These are phyloP conservation scores for Crinitomyces ghanaensis DNA, from an alignment of 805 yeast genomes.

Conservation along the genomic window DNA sequence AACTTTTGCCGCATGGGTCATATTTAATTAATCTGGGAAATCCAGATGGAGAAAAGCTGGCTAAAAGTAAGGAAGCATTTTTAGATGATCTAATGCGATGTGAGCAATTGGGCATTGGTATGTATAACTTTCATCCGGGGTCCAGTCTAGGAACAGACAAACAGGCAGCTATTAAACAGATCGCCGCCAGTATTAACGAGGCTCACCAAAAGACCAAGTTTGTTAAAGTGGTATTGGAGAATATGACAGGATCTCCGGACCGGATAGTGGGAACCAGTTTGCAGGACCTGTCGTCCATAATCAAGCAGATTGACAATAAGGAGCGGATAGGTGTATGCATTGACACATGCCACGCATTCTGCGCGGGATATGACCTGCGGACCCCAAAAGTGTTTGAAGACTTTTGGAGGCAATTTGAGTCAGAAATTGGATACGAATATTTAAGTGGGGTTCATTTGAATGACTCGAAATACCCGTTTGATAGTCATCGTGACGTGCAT, in stretches of 20 bases:
- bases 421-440: conserved; percentile 60
- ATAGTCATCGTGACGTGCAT: conserved; percentile 83
- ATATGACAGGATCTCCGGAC: conserved; percentile 95
- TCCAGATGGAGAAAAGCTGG: conserved; percentile 71
- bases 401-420: conserved; percentile 73
- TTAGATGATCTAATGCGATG: conserved; percentile 82
- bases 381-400: conserved; percentile 41
- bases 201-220: conserved; percentile 64
- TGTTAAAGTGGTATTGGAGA: conserved; percentile 85
- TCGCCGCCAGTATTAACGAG: conserved; percentile 70
- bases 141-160: conserved; percentile 70
- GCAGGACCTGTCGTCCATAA: conserved; percentile 65
- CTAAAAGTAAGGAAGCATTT: conserved; percentile 64
- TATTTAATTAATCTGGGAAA: conserved; percentile 88
- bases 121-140: conserved; percentile 84
- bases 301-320: conserved; percentile 69
- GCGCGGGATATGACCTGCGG: conserved; percentile 89
- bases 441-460: conserved; percentile 77
- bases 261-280: conserved; percentile 74
- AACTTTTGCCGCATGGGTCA: conserved; percentile 88
- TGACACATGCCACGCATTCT: conserved; percentile 93
- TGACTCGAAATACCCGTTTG: conserved; percentile 90
- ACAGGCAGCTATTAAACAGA: conserved; percentile 45
- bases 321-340: conserved; percentile 87
- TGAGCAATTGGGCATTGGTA: conserved; percentile 72